Percentiles rank a stretch among this genome's conserved stretches.
Evolutionary conservation across 208 protist genomes (phyloP).

Genomic region (Trypanosoma caninum): DNA sequence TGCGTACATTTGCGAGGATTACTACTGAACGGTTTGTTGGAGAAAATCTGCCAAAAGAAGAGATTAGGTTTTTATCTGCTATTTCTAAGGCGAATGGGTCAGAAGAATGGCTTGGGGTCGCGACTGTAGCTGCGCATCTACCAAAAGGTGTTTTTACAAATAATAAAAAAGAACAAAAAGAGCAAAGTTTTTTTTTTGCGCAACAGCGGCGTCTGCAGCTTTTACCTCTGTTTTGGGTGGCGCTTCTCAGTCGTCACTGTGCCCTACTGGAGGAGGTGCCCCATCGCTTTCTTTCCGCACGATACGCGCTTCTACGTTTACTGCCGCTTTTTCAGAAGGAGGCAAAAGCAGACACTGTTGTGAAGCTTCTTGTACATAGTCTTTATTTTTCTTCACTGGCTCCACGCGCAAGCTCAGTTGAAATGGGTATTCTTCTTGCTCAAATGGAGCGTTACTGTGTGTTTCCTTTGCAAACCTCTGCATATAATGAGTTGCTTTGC

Average conservation of each 20-base stretch:
- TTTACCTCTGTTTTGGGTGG: constrained; percentile 68
- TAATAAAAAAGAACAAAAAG: background rate
- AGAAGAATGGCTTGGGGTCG: background rate
- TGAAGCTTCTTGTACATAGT: constrained; percentile 27
- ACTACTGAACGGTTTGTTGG: background rate
- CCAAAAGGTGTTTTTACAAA: background rate
- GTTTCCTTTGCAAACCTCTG: background rate
- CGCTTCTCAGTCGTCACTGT: constrained; percentile 29
- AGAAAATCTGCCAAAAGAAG: background rate
- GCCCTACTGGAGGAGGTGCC: background rate
- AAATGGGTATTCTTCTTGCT: constrained; percentile 23
- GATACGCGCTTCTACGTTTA: constrained; percentile 35
- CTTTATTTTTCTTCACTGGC: constrained; percentile 12
- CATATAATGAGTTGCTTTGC: constrained; percentile 10
- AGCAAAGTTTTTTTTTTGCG: background rate
- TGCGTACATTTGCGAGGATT: constrained; percentile 42
- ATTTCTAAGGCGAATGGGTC: constrained; percentile 2
- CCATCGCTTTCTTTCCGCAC: constrained; percentile 21
- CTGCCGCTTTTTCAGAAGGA: constrained; percentile 44
- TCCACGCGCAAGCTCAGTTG: constrained; percentile 7
- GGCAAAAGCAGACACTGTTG: constrained; percentile 28
- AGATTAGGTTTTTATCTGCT: background rate
- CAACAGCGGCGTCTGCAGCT: constrained; percentile 71
- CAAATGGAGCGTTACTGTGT: constrained; percentile 15
- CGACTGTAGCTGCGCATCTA: background rate